Percentiles rank a stretch among this genome's conserved stretches.
Evolutionary conservation across 257 asterid genomes (phyloP).

Genomic region (Linaria vulgaris): DNA sequence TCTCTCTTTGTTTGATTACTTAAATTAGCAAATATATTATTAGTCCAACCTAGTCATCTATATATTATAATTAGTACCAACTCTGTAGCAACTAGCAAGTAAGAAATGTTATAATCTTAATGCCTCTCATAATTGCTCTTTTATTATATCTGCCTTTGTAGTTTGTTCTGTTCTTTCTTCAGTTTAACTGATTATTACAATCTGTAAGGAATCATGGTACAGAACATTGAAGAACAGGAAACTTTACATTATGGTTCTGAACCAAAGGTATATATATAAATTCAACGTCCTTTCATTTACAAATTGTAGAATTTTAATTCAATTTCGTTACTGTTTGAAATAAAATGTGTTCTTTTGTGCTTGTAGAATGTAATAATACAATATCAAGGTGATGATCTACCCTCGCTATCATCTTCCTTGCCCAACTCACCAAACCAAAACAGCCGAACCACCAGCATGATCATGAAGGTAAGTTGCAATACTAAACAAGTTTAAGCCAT

Average conservation of each 20-base stretch:
- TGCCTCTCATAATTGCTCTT: neutral
- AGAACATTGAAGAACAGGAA: constrained; percentile 34
- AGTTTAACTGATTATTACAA: neutral
- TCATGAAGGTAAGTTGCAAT: constrained; percentile 56
- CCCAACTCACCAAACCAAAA: constrained; percentile 47
- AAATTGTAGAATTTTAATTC: neutral
- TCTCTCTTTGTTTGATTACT: constrained; percentile 21
- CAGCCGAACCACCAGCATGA: constrained; percentile 82
- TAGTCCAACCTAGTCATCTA: neutral
- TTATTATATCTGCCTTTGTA: neutral
- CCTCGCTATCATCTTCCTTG: constrained; percentile 22
- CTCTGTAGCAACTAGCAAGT: constrained; percentile 22
- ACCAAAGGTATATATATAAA: constrained; percentile 39
- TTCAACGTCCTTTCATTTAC: neutral
- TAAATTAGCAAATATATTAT: neutral
- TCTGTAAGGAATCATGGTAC: constrained; percentile 41
- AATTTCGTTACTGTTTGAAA: neutral
- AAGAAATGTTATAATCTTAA: constrained; percentile 14
- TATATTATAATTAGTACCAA: constrained; percentile 1
- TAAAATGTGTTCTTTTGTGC: neutral
- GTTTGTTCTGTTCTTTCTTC: neutral
- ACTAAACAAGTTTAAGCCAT: too few relatives aligned
- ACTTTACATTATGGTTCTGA: constrained; percentile 28
- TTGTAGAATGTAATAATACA: constrained; percentile 33
- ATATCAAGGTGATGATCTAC: constrained; percentile 43